A percentile compares a stretch with the other conserved stretches of the same genome.
Evolutionary conservation across 371 early-diverging fungal species (phyloP).

Genomic region (Saksenaea oblongispora): DNA sequence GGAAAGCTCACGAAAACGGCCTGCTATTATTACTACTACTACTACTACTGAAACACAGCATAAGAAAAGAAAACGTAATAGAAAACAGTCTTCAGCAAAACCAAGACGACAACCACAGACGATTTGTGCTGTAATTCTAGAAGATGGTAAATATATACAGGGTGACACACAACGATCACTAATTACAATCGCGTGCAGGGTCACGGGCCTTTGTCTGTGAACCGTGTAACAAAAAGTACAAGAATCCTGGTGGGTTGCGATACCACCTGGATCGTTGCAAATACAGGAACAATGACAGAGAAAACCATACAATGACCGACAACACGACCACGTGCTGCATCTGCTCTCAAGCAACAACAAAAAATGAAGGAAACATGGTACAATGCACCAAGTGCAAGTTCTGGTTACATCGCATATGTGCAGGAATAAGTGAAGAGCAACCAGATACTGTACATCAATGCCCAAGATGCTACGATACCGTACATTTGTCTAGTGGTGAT

Average conservation of each 20-base stretch:
- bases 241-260: constrained; percentile 40
- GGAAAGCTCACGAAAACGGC: not conserved
- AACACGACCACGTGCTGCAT: constrained; percentile 7
- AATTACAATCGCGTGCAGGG: constrained; percentile 2
- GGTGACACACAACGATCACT: not conserved
- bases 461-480: constrained; percentile 36
- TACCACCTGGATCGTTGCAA: constrained; percentile 53
- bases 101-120: not conserved
- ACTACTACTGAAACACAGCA: not conserved
- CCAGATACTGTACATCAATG: constrained; percentile 47
- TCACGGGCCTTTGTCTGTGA: constrained; percentile 34
- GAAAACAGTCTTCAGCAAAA: not conserved
- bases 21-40: not conserved
- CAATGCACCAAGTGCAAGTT: constrained; percentile 53
- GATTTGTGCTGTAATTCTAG: not conserved
- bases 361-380: constrained; percentile 45
- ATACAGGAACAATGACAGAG: not conserved
- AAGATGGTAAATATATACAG: constrained; percentile 9
- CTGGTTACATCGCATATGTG: constrained; percentile 60
- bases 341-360: constrained; percentile 25
- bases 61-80: not conserved
- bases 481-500: not conserved
- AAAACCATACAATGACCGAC: constrained; percentile 1
- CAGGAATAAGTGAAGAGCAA: constrained; percentile 36
- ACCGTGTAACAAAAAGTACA: constrained; percentile 51